phyloP scores from a whole-genome alignment of 805 yeast species.

The Suhomyces canberraensis region DNA sequence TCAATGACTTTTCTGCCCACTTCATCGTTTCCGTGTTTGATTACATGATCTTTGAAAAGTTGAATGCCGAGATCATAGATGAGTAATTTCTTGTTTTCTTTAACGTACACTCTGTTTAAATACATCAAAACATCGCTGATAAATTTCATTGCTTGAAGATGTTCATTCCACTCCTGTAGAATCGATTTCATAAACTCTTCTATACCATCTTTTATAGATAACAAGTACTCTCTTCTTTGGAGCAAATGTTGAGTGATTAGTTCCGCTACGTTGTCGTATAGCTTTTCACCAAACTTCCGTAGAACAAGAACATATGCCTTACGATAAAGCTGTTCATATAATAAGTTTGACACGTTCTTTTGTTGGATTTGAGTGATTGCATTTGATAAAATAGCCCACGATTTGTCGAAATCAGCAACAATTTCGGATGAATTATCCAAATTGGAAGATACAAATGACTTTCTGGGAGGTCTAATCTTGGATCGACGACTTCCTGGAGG shows the following conservation, averaged over 20 bases:
- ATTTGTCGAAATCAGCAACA: constrained; percentile 55
- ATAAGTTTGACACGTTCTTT: constrained; percentile 67
- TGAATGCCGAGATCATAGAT: constrained; percentile 73
- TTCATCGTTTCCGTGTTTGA: constrained; percentile 46
- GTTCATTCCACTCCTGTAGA: constrained; percentile 63
- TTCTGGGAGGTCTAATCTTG: constrained; percentile 66
- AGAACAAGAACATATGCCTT: constrained; percentile 75
- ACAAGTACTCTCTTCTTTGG: constrained; percentile 14
- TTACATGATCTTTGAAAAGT: constrained; percentile 58
- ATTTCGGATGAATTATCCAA: constrained; percentile 20
- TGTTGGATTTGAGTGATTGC: constrained; percentile 73
- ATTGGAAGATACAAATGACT: constrained; percentile 24
- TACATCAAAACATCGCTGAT: constrained; percentile 84
- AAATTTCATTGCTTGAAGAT: constrained; percentile 68
- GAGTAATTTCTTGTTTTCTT: constrained; percentile 58
- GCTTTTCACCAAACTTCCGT: constrained; percentile 59
- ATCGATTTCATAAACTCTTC: constrained; percentile 37
- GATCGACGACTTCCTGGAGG: constrained; percentile 42
- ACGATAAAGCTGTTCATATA: constrained; percentile 80
- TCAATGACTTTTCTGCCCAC: constrained; percentile 51
- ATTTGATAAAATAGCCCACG: constrained; percentile 62
- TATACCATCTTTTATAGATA: constrained; percentile 16
- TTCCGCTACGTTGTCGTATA: constrained; percentile 58
- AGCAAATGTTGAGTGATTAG: constrained; percentile 48
- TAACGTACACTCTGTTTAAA: constrained; percentile 79